Evolutionary conservation across 2,329 filamentous ascomycete species (phyloP).

Genomic region (Talaromyces funiculosus): DNA sequence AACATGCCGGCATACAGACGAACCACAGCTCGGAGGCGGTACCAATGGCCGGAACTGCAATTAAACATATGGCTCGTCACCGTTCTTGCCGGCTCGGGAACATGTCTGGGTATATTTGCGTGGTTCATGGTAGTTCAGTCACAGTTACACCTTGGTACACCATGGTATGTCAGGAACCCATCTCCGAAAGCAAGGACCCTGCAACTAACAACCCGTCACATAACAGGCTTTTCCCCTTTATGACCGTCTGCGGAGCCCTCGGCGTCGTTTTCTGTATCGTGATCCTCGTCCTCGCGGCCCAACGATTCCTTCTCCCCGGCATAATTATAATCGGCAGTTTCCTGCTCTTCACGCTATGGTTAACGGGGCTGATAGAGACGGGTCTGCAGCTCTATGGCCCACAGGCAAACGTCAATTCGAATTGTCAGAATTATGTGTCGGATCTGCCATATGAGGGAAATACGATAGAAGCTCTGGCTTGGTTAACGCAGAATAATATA

Average conservation of each 20-base stretch:
- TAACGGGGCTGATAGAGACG: slow-evolving; percentile 59
- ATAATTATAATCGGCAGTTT: slow-evolving; percentile 57
- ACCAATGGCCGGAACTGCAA: slow-evolving; percentile 61
- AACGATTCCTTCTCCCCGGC: slow-evolving; percentile 53
- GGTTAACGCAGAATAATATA: slow-evolving; percentile 58
- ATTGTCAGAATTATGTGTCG: slow-evolving; percentile 54
- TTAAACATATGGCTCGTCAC: slow-evolving; percentile 61
- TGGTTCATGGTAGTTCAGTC: slow-evolving; percentile 56
- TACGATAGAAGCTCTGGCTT: slow-evolving; percentile 53
- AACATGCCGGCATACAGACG: slow-evolving; percentile 20
- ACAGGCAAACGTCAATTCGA: slow-evolving; percentile 51
- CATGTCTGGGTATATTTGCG: slow-evolving; percentile 55
- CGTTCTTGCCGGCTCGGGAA: slow-evolving; percentile 53
- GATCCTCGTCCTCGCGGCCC: slow-evolving; percentile 52
- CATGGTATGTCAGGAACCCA: slow-evolving; percentile 47
- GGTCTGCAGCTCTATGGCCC: slow-evolving; percentile 56
- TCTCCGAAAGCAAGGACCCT: no score
- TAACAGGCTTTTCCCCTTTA: slow-evolving; percentile 59
- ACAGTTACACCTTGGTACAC: slow-evolving; percentile 50
- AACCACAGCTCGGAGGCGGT: slow-evolving; percentile 23
- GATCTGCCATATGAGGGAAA: slow-evolving; percentile 43
- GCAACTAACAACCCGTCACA: background rate
- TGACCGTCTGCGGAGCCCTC: slow-evolving; percentile 53
- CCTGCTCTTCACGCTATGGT: slow-evolving; percentile 57
- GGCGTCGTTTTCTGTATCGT: slow-evolving; percentile 55